phyloP scores from a whole-genome alignment of 225 moss, liverwort and hornwort species.

The Pseudisothecium myosuroides region DNA sequence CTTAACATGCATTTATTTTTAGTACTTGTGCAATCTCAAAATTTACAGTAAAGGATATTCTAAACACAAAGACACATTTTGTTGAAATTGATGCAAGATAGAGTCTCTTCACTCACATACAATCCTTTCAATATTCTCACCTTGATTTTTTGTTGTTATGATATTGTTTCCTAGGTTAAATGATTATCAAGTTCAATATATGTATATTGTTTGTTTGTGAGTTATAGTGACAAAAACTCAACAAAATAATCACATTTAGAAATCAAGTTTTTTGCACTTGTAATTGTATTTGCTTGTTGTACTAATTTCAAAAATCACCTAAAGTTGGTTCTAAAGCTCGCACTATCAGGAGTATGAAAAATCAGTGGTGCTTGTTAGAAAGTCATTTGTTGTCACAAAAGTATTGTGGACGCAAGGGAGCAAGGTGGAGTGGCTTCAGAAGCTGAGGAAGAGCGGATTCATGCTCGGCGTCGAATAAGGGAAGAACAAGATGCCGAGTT shows the following conservation, averaged over 20 bases:
- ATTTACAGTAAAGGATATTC: background rate
- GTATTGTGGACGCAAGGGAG: background rate
- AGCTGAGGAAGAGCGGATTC: slow-evolving; percentile 19
- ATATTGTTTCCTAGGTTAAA: background rate
- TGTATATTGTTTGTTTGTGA: background rate
- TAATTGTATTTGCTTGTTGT: background rate
- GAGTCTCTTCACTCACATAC: background rate
- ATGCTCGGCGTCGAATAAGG: slow-evolving; percentile 2
- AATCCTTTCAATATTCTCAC: background rate
- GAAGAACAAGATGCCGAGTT: slow-evolving; percentile 41
- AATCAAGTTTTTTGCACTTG: background rate
- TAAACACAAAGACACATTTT: background rate
- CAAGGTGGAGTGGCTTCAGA: slow-evolving; percentile 36
- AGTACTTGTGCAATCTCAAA: background rate
- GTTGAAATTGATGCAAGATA: background rate
- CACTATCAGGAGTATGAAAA: background rate
- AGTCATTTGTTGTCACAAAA: background rate
- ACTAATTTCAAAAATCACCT: background rate
- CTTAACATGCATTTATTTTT: background rate
- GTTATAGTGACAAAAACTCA: background rate
- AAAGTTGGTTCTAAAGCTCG: background rate
- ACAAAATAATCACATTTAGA: background rate
- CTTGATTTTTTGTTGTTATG: background rate
- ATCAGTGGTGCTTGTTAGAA: background rate
- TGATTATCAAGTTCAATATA: background rate